phyloP scores from a whole-genome alignment of 1,284 basidiomycete genomes.

The Crepidotus sp. region DNA sequence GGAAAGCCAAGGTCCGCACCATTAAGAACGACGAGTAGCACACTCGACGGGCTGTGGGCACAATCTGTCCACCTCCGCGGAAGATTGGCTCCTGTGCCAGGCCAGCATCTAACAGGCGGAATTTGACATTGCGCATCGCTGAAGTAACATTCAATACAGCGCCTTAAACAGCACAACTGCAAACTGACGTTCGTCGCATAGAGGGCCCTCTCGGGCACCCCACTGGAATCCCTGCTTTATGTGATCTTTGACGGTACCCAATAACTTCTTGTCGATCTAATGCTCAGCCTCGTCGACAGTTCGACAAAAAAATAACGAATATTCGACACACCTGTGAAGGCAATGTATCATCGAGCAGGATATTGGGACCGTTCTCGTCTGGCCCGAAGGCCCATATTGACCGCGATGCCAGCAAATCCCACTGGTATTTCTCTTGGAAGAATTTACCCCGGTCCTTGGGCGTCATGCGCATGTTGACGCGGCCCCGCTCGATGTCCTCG shows the following conservation, averaged over 20 bases:
- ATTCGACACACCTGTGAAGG: constrained; percentile 67
- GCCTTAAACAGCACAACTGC: constrained; percentile 3
- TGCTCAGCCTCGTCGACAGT: constrained; percentile 5
- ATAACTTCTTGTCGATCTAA: constrained; percentile 86
- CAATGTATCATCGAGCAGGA: constrained; percentile 91
- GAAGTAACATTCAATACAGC: constrained; percentile 6
- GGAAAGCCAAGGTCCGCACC: constrained; percentile 37
- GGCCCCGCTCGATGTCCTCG: constrained; percentile 88
- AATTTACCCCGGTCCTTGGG: constrained; percentile 89
- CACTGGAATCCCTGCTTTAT: constrained; percentile 99
- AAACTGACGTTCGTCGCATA: constrained; percentile 94
- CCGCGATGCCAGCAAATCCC: constrained; percentile 94
- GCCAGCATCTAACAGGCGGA: constrained; percentile 87
- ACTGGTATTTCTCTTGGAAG: constrained; percentile 95
- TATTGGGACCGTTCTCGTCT: constrained; percentile 89
- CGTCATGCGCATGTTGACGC: constrained; percentile 88
- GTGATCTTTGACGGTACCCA: constrained; percentile 86
- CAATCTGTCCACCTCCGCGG: constrained; percentile 96
- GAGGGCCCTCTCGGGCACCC: constrained; percentile 93
- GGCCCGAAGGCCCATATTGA: constrained; percentile 99
- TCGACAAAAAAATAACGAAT: neutral
- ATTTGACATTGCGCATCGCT: constrained; percentile 99
- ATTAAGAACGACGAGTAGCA: constrained; percentile 99
- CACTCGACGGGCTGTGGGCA: constrained; percentile 93
- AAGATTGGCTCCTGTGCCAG: constrained; percentile 94